phyloP scores from a whole-genome alignment of 2,329 filamentous ascomycete genomes.

The Colletotrichum cuscutae region DNA sequence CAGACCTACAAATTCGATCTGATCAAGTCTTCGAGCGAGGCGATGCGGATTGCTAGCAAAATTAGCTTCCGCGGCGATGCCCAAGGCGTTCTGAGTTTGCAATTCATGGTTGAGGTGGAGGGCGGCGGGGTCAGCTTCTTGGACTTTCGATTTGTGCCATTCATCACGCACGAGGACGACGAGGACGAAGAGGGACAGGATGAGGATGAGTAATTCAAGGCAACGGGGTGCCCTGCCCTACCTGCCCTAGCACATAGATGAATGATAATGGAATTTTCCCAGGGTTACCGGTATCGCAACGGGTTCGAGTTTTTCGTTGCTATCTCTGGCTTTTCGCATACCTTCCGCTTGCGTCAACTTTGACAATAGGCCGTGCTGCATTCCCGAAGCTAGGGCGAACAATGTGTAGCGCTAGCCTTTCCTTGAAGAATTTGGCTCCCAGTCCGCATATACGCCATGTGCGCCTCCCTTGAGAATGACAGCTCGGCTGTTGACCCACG shows the following conservation, averaged over 20 bases:
- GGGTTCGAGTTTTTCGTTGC: neutral
- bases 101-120: conserved; percentile 95
- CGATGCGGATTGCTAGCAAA: conserved; percentile 94
- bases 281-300: neutral
- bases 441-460: neutral
- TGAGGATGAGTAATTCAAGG: conserved; percentile 33
- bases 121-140: conserved; percentile 76
- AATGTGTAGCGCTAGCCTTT: conserved; percentile 11
- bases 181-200: conserved; percentile 53
- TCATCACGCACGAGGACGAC: conserved; percentile 69
- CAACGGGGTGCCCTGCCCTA: neutral
- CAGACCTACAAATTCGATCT: conserved; percentile 90
- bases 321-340: neutral
- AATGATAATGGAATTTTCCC: neutral
- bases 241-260: neutral
- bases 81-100: conserved; percentile 90
- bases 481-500: conserved; percentile 6
- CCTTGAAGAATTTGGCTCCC: conserved; percentile 9
- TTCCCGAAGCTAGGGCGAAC: conserved; percentile 22
- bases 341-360: conserved; percentile 21
- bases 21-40: conserved; percentile 84
- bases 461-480: conserved; percentile 8
- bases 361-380: conserved; percentile 12
- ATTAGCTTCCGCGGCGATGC: conserved; percentile 89
- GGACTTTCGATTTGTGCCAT: conserved; percentile 85